Evolutionary conservation across 2,329 filamentous ascomycete genomes (phyloP).

Genomic region (Graphiopsis chlorocephala): DNA sequence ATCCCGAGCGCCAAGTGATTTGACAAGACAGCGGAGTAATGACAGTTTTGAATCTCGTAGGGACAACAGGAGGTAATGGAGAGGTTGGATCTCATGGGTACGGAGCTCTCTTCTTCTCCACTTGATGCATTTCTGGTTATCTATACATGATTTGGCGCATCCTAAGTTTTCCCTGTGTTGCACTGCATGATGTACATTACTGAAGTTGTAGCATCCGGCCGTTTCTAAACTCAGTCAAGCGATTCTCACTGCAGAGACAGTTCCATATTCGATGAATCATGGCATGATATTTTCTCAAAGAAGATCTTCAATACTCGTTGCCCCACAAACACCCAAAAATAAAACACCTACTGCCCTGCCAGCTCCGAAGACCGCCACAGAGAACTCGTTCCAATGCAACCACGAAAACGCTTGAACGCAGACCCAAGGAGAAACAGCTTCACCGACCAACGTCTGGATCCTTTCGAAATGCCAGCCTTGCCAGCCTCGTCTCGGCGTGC

Average conservation of each 20-base stretch:
- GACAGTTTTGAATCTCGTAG: constrained; percentile 10
- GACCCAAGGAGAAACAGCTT: background rate
- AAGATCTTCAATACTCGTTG: background rate
- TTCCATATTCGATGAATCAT: background rate
- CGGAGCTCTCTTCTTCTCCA: background rate
- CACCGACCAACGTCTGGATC: background rate
- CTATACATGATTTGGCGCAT: background rate
- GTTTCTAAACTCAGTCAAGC: background rate
- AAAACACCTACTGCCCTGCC: too few species aligned
- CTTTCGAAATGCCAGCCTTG: background rate
- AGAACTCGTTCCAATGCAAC: background rate
- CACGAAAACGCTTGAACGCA: background rate
- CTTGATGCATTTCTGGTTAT: background rate
- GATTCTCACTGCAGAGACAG: background rate
- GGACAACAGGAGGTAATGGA: constrained; percentile 1
- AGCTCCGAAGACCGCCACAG: too few species aligned
- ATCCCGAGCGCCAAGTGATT: constrained; percentile 3
- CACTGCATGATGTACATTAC: background rate
- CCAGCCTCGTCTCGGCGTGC: background rate
- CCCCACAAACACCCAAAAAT: too few species aligned
- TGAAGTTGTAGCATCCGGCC: background rate
- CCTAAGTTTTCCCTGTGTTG: background rate
- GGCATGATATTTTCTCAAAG: background rate
- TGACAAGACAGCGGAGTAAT: constrained; percentile 3
- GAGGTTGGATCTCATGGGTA: background rate